Conservation (phyloP, 1,139 yeast species). For the Eremothecium sinecaudum region DNA sequence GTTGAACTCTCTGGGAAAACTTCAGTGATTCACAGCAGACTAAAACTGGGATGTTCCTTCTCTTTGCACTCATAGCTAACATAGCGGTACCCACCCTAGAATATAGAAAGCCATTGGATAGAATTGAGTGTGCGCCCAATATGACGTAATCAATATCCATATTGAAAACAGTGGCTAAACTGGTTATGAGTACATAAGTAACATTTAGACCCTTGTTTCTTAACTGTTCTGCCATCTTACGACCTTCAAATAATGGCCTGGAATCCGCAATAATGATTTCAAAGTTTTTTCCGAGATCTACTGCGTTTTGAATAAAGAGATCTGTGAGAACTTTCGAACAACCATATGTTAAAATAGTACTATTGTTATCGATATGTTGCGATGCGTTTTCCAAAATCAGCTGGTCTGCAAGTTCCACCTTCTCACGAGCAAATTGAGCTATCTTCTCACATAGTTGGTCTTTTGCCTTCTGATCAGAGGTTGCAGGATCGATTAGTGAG, state of each 20-base stretch:
- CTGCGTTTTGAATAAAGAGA: conserved; percentile 61
- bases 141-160: conserved; percentile 87
- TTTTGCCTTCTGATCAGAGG: conserved; percentile 67
- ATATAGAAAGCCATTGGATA: conserved; percentile 86
- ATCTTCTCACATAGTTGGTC: conserved; percentile 55
- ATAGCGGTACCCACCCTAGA: conserved; percentile 94
- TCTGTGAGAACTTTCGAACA: conserved; percentile 77
- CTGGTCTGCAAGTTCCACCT: conserved; percentile 73
- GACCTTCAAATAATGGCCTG: conserved; percentile 94
- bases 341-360: conserved; percentile 80
- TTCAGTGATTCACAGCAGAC: conserved; percentile 94
- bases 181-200: conserved; percentile 69
- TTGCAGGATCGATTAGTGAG: conserved; percentile 44
- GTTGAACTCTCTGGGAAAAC: conserved; percentile 89
- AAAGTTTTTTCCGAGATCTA: conserved; percentile 56
- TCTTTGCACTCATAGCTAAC: conserved; percentile 83
- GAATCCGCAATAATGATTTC: conserved; percentile 85
- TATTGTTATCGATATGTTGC: conserved; percentile 63
- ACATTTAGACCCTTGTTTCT: conserved; percentile 51
- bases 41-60: conserved; percentile 83
- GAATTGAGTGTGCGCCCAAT: conserved; percentile 94
- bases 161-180: conserved; percentile 71
- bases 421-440: conserved; percentile 74
- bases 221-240: conserved; percentile 56
- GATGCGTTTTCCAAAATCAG: conserved; percentile 79